Evolutionary conservation across 2,329 filamentous ascomycete genomes (phyloP), one percentile per base, ranked within the genome.

Genomic region (Talaromyces pinophilus): DNA sequence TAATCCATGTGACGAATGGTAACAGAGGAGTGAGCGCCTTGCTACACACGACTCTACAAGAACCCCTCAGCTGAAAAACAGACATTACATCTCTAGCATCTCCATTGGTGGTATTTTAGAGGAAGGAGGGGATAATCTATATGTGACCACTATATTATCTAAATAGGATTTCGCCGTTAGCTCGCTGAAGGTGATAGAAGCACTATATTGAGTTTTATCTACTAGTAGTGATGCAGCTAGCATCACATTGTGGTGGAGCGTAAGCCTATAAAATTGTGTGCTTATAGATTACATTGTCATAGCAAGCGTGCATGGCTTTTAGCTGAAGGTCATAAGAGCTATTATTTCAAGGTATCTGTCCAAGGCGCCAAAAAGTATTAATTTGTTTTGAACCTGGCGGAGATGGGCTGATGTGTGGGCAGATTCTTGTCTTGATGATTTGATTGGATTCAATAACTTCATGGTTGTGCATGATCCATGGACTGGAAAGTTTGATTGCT

Each of bases 401-500:
- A 52, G 48, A 52, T 52, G 28, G 22, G 25, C 3, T 52, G 48
- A 7, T 52, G 25, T 13, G 30, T 52, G 19, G 22, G 48, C 48
- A 3, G 22, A 15, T 30, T 30, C 19, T 52, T 7, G 1, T 52
- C 22, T 52, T 7, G 48, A 25, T 7, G 48, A 52, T 52, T 25
- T 52, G 48, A 52, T 52, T 30, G 48, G 25, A 22, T 30, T 52
- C 3, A 7, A 52, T 7, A 30, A 52, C 48, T 52, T 30, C 22
- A 52, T 30, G 0, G 17, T 4, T 2, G 5, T 52, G 48, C 30
- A 52, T 52, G 48, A 52, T 52, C 25, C 22, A 30, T 52, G 10
- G 15, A 52, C 19, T 59, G 69, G 22, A 52, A 30, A 52, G 48
- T 52, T n/a, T 8, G 6, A 19, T 44, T 44, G 17, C 40, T 44